Base-by-base conservation (phyloP, 306 rosid species). In the Acacia confusa region DNA sequence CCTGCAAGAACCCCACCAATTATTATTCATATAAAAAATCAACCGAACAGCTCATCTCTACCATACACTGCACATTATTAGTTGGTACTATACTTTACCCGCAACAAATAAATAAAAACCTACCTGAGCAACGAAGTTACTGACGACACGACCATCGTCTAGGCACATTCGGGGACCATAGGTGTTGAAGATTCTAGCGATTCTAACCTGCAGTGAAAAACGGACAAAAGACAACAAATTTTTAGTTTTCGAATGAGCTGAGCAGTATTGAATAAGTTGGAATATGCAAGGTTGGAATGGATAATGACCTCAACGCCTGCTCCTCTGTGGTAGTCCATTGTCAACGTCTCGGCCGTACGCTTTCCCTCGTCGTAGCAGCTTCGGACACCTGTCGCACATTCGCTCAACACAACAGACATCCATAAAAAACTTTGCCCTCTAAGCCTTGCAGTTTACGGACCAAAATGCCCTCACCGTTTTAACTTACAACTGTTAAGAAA, bases 121-220 rank as follows among this genome's bases (percentile, higher is more conserved):
- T 69, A 92, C 99, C 97, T 96, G 98, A 57, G 99, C 99, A 75
- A 96, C 99, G 74, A 96, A 96, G 85, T 96, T 96, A 77, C 99
- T 96, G 34, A 93, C 99, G 16, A 96, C 99, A 73, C 99, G 99
- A 3, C 99, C 99, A 80, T 96, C 99, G 70, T 96, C 99, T 25
- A 96, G 89, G 94, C 99, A 96, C 99, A 96, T 96, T 76, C 99
- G 82, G 17, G 99, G 99, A 9, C 99, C 99, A 10, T 96, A 96
- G 14, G 99, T 96, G 91, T 96, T 96, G 74, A 96, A 96, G 79
- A 96, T 96, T 87, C 99, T 93, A 43, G 99, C 99, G 86, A 96
- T 96, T 80, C 99, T 88, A 70, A 96, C 99, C 99, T 95, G 91
- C 65, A 79, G 76, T 57, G 45, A 19, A 45, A 69, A 40, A 38